These are phyloP conservation scores for Quercus phellos DNA, from an alignment of 331 rosid species.

Conservation along the genomic window DNA sequence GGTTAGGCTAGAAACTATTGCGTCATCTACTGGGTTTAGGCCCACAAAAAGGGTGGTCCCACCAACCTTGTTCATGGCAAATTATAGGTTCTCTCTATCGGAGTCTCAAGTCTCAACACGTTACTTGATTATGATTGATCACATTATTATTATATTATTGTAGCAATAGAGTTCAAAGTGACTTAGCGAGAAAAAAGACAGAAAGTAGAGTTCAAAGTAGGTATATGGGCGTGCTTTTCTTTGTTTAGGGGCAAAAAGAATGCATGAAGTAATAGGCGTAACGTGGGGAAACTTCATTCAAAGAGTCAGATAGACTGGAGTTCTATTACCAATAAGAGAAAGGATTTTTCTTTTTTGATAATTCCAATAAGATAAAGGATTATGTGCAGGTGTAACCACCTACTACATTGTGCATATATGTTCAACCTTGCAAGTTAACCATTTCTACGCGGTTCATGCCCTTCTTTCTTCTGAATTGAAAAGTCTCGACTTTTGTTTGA, in stretches of 20 bases:
- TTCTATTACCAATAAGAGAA: neutral
- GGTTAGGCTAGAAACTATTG: too few species aligned
- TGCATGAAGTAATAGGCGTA: conserved; percentile 17
- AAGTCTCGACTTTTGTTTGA: neutral
- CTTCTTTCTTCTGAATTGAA: conserved; percentile 9
- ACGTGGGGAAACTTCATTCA: conserved; percentile 7
- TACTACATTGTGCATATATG: neutral
- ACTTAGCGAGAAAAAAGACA: too few species aligned
- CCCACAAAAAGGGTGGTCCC: too few species aligned
- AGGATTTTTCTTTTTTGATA: neutral
- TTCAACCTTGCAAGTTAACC: conserved; percentile 19
- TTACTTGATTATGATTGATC: too few species aligned
- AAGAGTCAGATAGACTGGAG: neutral
- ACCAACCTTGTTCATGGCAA: too few species aligned
- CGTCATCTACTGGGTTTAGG: too few species aligned
- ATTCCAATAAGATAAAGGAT: neutral
- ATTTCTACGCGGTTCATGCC: conserved; percentile 14
- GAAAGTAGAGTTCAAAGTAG: too few species aligned
- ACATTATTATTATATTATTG: too few species aligned
- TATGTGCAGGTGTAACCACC: conserved; percentile 35
- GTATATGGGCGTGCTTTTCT: neutral
- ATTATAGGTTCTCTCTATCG: too few species aligned
- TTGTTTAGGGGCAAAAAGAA: neutral
- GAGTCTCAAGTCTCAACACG: too few species aligned
- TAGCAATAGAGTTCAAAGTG: too few species aligned